Base-by-base conservation (phyloP, 257 asterid genomes). In the Jacaranda copaia region DNA sequence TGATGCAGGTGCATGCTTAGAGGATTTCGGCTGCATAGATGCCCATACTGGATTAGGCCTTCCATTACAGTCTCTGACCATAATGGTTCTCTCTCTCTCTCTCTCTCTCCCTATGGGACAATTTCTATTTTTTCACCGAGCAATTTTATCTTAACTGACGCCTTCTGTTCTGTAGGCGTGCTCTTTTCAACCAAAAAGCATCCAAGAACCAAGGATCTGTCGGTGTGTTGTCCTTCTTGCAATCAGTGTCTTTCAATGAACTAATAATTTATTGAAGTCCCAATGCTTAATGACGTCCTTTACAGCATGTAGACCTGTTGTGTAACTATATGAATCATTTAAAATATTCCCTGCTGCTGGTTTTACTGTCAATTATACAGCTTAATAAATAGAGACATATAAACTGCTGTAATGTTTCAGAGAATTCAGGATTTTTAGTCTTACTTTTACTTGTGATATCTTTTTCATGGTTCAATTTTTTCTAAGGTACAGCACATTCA, bases 1-100 rank as follows among this genome's bases (percentile, higher is more conserved):
- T 68, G 43, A n/a, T 82, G 81, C 93, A 95, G 99, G 92, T 89
- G 96, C 89, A 87, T 95, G 91, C 98, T 95, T 76, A 87, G 97
- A 89, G 99, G 98, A 80, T 89, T 95, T 77, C 97, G 98, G 79
- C 93, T 95, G 82, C 99, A 87, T 53, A 90, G 90, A 74, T 95
- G 98, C 86, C 99, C 99, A 51, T 91, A 91, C 78, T 95, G 99
- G 99, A 84, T 95, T 72, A 88, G 97, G 84, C 96, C 98, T 71
- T 87, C 98, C 72, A 89, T 95, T 71, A 92, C 97, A 43, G 89
- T 95, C 61, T 93, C 94, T 67, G 85, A 95, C 81, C 99, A 95
- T 85, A 91, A 85, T 83, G 99, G 99, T 95, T 53, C 77, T 75
- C 42, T 75, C 9, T 11, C 61, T 9, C 53, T 16, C 74, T 57